Evolutionary conservation across 23 red algal species (phyloP).

Genomic region (Gracilaria domingensis): DNA sequence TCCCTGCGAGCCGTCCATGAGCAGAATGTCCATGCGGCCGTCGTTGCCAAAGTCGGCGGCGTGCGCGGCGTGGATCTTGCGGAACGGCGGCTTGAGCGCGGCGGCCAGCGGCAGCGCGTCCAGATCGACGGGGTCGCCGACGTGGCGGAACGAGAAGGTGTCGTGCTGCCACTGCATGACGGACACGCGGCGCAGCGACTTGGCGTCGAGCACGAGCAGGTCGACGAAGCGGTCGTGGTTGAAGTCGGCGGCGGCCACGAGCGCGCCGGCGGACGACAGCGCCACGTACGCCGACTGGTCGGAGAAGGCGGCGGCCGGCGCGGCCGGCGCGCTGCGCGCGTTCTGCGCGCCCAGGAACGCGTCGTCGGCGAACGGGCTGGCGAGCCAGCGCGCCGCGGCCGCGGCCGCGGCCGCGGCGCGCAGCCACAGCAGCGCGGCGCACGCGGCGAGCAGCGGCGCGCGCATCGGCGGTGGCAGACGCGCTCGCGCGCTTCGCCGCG

Average conservation of each 20-base stretch:
- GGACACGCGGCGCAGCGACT: conserved; percentile 35
- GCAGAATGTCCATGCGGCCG: conserved; percentile 83
- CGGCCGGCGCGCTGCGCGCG: conserved; percentile 59
- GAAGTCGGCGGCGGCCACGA: conserved; percentile 81
- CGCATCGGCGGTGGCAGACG: too few species aligned
- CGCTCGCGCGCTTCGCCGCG: too few species aligned
- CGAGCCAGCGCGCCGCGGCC: background rate
- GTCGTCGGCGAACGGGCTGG: background rate
- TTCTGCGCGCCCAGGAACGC: background rate
- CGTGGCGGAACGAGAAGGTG: conserved; percentile 62
- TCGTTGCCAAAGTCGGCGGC: conserved; percentile 92
- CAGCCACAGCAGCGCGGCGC: background rate
- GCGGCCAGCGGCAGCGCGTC: background rate
- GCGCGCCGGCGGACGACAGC: conserved; percentile 63
- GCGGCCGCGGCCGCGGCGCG: too few species aligned
- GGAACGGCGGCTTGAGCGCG: background rate
- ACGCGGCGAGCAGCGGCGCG: too few species aligned
- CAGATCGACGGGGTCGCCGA: conserved; percentile 14
- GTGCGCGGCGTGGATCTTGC: conserved; percentile 37
- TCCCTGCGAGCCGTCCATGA: conserved; percentile 59
- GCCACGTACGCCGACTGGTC: conserved; percentile 81
- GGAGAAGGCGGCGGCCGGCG: too few species aligned
- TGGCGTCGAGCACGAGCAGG: conserved; percentile 70
- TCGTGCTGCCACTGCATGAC: conserved; percentile 74
- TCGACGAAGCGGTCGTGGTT: conserved; percentile 81